Base-by-base conservation (phyloP, 2,329 filamentous ascomycete genomes). In the Colletotrichum magnum region DNA sequence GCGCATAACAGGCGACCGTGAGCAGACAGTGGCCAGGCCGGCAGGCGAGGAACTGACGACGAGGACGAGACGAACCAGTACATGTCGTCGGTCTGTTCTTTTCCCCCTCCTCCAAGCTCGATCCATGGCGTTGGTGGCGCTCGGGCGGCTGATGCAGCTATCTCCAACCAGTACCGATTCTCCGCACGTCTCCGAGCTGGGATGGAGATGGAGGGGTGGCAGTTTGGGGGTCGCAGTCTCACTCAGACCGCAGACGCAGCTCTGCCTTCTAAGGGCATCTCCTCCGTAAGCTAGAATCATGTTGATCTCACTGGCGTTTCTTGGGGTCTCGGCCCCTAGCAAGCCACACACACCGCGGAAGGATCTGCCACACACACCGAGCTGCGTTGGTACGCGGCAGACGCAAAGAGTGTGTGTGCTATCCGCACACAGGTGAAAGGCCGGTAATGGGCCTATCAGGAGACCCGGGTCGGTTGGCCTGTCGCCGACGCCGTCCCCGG, bases 401-500 rank as follows among this genome's bases (percentile, higher is more conserved):
- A 36, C 32, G 10, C 32, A 7, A 36, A 7, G 32, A 36, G 32
- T 36, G 32, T 36, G 32, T 10, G 21, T 24, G 21, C 21, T 24
- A 24, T 24, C 21, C 21, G 21, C 21, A 24, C 21, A 4, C 9
- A 36, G 32, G 32, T 36, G 32, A 36, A 26, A 53, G 21, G 57
- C 58, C 58, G 68, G 47, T 68, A 43, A 45, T 58, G 52, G 26
- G 58, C 68, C 68, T 70, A 70, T 68, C 58, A 68, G 52, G 26
- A 21, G 32, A 24, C 51, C n/a, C 32, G 32, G 32, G 21, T 58
- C 18, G n/a, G 21, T 57, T 10, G 48, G 54, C 32, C 32, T 39
- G 21, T 45, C 39, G 51, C 21, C 10, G 28, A 39, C 53, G 50
- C 24, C 43, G 18, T 48, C 32, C n/a, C 65, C 53, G 53, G 54